Evolutionary conservation across 2,329 filamentous ascomycete species (phyloP).

Genomic region (Talaromyces pinophilus): DNA sequence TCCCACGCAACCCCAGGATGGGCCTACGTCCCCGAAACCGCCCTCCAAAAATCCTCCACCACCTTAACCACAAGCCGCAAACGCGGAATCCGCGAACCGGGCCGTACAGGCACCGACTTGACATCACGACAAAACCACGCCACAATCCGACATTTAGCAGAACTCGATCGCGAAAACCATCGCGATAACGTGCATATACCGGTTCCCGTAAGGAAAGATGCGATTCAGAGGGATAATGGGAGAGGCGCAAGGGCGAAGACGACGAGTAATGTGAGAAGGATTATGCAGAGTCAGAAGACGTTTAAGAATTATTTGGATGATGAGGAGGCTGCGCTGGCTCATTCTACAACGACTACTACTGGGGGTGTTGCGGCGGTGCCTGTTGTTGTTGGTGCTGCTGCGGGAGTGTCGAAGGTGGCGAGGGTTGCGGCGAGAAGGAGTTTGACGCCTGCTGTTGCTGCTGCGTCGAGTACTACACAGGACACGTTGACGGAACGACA

Average conservation of each 20-base stretch:
- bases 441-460: constrained; percentile 12
- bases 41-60: constrained; percentile 59
- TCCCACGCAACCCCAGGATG: constrained; percentile 78
- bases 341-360: not conserved
- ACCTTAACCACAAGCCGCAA: constrained; percentile 61
- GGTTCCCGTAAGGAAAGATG: constrained; percentile 58
- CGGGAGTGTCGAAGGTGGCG: constrained; percentile 14
- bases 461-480: not conserved
- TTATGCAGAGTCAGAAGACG: constrained; percentile 52
- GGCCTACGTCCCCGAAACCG: constrained; percentile 82
- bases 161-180: constrained; percentile 78
- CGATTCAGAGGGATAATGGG: constrained; percentile 39
- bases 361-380: not conserved
- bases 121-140: constrained; percentile 81
- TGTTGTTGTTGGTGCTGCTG: not conserved
- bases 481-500: constrained; percentile 26
- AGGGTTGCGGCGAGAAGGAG: constrained; percentile 14
- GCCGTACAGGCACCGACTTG: constrained; percentile 60
- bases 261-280: constrained; percentile 50
- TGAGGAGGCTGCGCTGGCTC: constrained; percentile 46
- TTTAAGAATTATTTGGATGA: constrained; percentile 55
- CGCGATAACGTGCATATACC: constrained; percentile 68
- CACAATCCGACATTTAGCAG: constrained; percentile 76
- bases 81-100: constrained; percentile 65
- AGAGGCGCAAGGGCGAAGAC: constrained; percentile 40